Evolutionary conservation across 345 rosid species (phyloP), one percentile per base, ranked within the genome.

Genomic region (Aquilaria malaccensis): DNA sequence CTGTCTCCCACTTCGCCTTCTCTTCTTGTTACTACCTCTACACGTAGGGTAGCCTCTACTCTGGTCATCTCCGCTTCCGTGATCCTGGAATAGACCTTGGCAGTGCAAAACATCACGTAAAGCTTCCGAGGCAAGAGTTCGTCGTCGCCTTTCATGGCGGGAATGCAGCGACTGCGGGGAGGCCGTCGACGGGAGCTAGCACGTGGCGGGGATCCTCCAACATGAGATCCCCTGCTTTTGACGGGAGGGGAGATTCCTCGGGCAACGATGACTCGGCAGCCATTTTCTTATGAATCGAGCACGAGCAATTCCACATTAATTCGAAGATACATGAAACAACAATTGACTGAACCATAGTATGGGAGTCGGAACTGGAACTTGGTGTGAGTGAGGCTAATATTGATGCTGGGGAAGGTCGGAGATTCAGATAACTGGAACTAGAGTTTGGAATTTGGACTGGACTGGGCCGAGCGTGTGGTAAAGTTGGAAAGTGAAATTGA

Each of bases 191-290:
- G 2, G 58, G 33, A 54, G 66, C 66, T 32, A 82, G 56, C 41
- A 65, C 68, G 50, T 68, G 64, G 46, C 77, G 81, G 6, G 83
- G 81, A 11, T 83, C 78, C 55, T 83, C 85, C 10, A 83, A 68
- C 88, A 80, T 78, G 51, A 78, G 65, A 69, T 83, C 88, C 0
- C 78, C 88, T 11, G 82, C 83, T 47, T 63, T 76, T 0, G 62
- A 61, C 0, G 81, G 80, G 45, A 73, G 55, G 0, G 63, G 63
- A 9, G 49, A 63, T 70, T 59, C 83, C 83, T 2, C 54, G 51
- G 33, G 54, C 32, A 4, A 74, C 78, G 9, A 82, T 47, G 31
- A 79, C 69, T 53, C 41, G 74, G 6, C 22, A 22, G 77, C 76
- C 1, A 67, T 61, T 56, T 52, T 62, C 2, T 22, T 13, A n/a